Percentiles rank a stretch among this genome's conserved stretches.
Evolutionary conservation across 1,139 yeast species (phyloP).

Genomic region (Zygotorulaspora mrakii): DNA sequence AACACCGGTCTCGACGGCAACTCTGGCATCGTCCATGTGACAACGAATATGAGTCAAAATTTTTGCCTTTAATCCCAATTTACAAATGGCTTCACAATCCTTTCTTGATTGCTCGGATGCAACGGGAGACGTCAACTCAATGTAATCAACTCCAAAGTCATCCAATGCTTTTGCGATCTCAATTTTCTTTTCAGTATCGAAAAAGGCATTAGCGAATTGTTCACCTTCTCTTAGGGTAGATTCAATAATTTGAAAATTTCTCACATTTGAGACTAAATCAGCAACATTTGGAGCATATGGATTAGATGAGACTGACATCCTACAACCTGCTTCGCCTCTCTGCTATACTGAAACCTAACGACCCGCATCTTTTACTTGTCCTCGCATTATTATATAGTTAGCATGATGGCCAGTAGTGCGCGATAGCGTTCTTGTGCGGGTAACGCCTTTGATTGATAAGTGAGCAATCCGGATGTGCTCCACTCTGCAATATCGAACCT

Average conservation of each 20-base stretch:
- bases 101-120: constrained; percentile 90
- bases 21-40: constrained; percentile 97
- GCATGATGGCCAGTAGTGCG: no score
- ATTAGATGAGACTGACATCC: constrained; percentile 40
- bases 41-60: constrained; percentile 90
- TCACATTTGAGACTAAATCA: constrained; percentile 85
- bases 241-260: constrained; percentile 86
- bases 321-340: not conserved
- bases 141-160: constrained; percentile 97
- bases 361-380: no score
- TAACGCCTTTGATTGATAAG: no score
- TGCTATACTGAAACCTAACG: no score
- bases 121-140: constrained; percentile 95
- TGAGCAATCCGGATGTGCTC: no score
- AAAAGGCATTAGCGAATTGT: constrained; percentile 96
- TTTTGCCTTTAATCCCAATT: constrained; percentile 92
- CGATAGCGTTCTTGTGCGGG: no score
- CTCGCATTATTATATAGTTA: no score
- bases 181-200: constrained; percentile 90
- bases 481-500: no score
- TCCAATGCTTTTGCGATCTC: constrained; percentile 97
- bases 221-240: constrained; percentile 98
- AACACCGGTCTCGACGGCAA: constrained; percentile 97
- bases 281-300: constrained; percentile 97
- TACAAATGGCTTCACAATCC: constrained; percentile 98